Conservation (phyloP, 116 monocot genomes). For the Phalaenopsis hybrid region DNA sequence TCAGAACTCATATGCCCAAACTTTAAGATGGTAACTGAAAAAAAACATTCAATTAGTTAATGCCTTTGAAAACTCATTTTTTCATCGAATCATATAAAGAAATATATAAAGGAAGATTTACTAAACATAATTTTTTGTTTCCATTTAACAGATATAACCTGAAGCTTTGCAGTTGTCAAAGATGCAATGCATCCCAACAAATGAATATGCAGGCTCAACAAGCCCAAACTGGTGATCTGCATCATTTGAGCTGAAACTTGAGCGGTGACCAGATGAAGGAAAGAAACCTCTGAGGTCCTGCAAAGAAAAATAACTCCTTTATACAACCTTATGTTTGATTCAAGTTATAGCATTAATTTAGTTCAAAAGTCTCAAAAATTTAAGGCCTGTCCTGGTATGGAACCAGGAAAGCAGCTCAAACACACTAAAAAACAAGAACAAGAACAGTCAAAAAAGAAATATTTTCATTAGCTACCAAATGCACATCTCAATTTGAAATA, state of each 20-base stretch:
- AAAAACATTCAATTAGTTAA: neutral
- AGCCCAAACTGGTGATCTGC: conserved; percentile 37
- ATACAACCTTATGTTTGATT: neutral
- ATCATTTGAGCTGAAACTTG: conserved; percentile 67
- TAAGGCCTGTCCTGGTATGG: too few species aligned
- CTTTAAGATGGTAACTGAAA: conserved; percentile 84
- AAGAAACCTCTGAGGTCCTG: conserved; percentile 57
- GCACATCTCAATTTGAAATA: too few species aligned
- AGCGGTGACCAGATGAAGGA: conserved; percentile 29
- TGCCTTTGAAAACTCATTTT: neutral
- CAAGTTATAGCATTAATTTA: conserved; percentile 1
- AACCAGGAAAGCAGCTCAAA: too few species aligned
- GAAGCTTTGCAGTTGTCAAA: conserved; percentile 94
- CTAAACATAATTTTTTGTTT: too few species aligned
- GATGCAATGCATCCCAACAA: conserved; percentile 98
- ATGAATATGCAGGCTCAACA: conserved; percentile 90
- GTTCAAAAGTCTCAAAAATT: neutral
- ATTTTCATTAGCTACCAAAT: too few species aligned
- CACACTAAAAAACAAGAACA: too few species aligned
- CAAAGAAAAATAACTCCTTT: conserved; percentile 10
- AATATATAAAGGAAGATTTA: conserved; percentile 6
- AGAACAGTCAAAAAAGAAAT: too few species aligned
- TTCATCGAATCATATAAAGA: neutral
- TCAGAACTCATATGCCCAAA: conserved; percentile 96
- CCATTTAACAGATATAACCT: conserved; percentile 36